Conservation (phyloP, 176 grass and related monocot species). For the Paspalum vaginatum region DNA sequence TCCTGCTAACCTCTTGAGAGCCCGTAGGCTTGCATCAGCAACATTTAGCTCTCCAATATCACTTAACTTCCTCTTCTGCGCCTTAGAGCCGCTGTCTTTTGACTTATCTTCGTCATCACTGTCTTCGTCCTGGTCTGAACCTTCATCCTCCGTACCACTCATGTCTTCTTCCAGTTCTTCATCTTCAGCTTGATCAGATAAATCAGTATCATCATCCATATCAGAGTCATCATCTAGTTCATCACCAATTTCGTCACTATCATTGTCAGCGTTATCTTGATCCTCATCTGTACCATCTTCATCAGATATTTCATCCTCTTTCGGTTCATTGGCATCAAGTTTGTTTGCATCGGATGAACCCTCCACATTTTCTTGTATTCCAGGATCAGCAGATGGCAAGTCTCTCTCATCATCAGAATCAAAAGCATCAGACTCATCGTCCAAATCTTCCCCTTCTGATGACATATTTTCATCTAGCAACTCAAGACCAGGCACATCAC, state of each 20-base stretch:
- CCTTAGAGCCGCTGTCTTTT: constrained; percentile 45
- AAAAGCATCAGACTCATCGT: constrained; percentile 50
- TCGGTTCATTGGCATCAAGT: constrained; percentile 25
- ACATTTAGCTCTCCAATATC: constrained; percentile 63
- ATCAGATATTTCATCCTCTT: constrained; percentile 42
- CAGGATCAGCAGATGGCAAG: constrained; percentile 28
- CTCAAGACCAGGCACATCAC: constrained; percentile 72
- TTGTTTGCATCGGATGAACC: constrained; percentile 35
- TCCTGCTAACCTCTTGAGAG: constrained; percentile 76
- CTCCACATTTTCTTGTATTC: constrained; percentile 16
- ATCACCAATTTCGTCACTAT: constrained; percentile 43
- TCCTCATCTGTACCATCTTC: constrained; percentile 46
- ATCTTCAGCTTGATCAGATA: constrained; percentile 44
- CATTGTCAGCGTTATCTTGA: constrained; percentile 24
- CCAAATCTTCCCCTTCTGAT: constrained; percentile 43
- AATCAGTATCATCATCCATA: constrained; percentile 42
- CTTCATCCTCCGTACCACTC: constrained; percentile 32
- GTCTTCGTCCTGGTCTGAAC: constrained; percentile 41
- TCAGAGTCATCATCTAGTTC: constrained; percentile 49
- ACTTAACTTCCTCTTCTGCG: constrained; percentile 72
- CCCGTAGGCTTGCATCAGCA: constrained; percentile 84
- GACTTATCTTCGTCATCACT: constrained; percentile 48
- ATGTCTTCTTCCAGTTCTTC: constrained; percentile 30
- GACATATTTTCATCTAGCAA: constrained; percentile 62
- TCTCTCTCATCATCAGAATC: constrained; percentile 47